Evolutionary conservation across 805 yeast genomes (phyloP), one percentile per base, ranked within the genome.

Genomic region (Teunomyces gatunensis): DNA sequence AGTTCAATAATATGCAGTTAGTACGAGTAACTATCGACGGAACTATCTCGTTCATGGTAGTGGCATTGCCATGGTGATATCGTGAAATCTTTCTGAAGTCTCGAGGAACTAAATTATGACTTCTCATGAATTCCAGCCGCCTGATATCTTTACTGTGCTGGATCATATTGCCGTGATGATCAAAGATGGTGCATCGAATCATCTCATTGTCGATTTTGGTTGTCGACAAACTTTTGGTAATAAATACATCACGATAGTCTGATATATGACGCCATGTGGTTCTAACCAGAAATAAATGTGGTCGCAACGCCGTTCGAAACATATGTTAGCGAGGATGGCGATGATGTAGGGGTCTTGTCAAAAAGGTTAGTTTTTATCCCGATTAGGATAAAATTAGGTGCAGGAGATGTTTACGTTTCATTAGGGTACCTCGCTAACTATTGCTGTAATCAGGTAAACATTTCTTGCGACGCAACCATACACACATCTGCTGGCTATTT

Each of bases 81-180:
- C 71, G 54, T 28, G 78, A 77, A 29, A 80, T 48, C 75, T 78
- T 67, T 60, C 85, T 75, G 21, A 84, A 75, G 29, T 87, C 84
- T 48, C 87, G 79, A 42, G 83, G 78, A 0, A 75, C 70, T 27
- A 80, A 57, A 49, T 75, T 73, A 58, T 79, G 75, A 12, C 64
- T 61, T 44, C 65, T 61, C 57, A 80, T 65, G 44, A 80, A 68
- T 39, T 71, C 75, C 39, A 61, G 63, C 43, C 75, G 68, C 46
- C 69, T 67, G 21, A 73, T 58, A 39, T 76, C 82, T 36, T 76
- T 68, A 6, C 81, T 71, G 39, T 74, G 77, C 17, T 68, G 65
- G 5, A 70, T 59, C 53, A 73, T 68, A 37, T 73, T 63, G 1
- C 85, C 85, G 1, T 57, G 46, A 12, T 54, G 45, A 55, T 79